A percentile compares a stretch with the other conserved stretches of the same genome.
Conservation (phyloP, 1,139 yeast genomes). For the Hyphopichia khmerensis region DNA sequence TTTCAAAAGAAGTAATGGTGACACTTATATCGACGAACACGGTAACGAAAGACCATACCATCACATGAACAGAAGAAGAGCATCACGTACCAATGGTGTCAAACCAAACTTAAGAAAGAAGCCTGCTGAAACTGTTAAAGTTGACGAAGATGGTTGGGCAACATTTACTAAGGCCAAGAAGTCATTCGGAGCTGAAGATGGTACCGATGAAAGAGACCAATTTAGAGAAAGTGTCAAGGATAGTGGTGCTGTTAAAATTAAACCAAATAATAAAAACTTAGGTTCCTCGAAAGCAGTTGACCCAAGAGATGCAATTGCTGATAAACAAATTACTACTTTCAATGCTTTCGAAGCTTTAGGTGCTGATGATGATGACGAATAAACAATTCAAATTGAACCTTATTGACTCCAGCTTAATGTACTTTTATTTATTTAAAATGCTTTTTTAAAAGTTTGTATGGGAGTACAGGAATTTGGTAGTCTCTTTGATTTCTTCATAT, state of each 20-base stretch:
- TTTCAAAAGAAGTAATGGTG: constrained; percentile 42
- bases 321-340: constrained; percentile 62
- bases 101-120: constrained; percentile 60
- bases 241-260: constrained; percentile 43
- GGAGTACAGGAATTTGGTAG: too few species aligned
- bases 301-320: constrained; percentile 67
- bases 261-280: constrained; percentile 72
- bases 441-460: too few species aligned
- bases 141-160: constrained; percentile 83
- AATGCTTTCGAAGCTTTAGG: constrained; percentile 81
- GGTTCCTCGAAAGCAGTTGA: constrained; percentile 74
- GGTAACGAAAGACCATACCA: constrained; percentile 51
- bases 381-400: neutral
- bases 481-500: neutral
- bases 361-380: constrained; percentile 48
- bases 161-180: constrained; percentile 55
- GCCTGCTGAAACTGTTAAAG: constrained; percentile 52
- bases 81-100: constrained; percentile 52
- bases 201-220: constrained; percentile 44
- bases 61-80: constrained; percentile 58
- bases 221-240: constrained; percentile 49
- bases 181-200: constrained; percentile 50
- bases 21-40: constrained; percentile 47
- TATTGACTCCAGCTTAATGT: too few species aligned
- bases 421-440: too few species aligned